Conservation (phyloP, 257 asterid genomes). For the Misopates orontium region DNA sequence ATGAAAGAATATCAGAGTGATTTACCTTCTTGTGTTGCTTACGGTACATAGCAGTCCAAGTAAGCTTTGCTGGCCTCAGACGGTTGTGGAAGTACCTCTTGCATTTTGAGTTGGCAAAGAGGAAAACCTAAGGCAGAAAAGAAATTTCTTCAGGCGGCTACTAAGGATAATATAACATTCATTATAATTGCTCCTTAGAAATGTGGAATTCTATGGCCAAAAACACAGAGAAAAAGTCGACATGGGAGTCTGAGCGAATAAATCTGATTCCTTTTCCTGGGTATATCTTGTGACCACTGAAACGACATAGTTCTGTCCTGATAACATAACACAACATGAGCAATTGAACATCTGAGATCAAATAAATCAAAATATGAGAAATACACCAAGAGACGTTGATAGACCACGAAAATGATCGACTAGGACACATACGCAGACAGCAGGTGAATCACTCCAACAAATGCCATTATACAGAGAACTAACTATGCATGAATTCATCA, state of each 20-base stretch:
- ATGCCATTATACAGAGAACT: too few relatives aligned
- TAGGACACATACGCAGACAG: too few relatives aligned
- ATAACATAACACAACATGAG: too few relatives aligned
- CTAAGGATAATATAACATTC: not conserved
- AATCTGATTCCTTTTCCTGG: conserved; percentile 84
- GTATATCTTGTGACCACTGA: conserved; percentile 80
- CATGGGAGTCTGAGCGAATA: conserved; percentile 77
- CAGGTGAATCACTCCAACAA: too few relatives aligned
- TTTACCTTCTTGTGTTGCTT: conserved; percentile 62
- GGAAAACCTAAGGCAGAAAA: conserved; percentile 43
- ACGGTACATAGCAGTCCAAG: conserved; percentile 64
- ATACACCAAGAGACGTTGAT: too few relatives aligned
- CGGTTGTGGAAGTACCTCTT: conserved; percentile 63
- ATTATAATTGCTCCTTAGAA: not conserved
- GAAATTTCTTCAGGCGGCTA: too few relatives aligned
- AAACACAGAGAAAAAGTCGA: too few relatives aligned
- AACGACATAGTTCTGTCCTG: conserved; percentile 84
- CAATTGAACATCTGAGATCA: too few relatives aligned
- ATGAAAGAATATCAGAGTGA: not conserved
- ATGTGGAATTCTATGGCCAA: not conserved
- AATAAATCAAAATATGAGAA: too few relatives aligned
- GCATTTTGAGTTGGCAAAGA: conserved; percentile 59
- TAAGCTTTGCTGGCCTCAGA: conserved; percentile 59
- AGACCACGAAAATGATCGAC: too few relatives aligned
- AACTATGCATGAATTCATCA: too few relatives aligned